phyloP scores from a whole-genome alignment of 1,139 yeast species.

The Suhomyces yuchorum region DNA sequence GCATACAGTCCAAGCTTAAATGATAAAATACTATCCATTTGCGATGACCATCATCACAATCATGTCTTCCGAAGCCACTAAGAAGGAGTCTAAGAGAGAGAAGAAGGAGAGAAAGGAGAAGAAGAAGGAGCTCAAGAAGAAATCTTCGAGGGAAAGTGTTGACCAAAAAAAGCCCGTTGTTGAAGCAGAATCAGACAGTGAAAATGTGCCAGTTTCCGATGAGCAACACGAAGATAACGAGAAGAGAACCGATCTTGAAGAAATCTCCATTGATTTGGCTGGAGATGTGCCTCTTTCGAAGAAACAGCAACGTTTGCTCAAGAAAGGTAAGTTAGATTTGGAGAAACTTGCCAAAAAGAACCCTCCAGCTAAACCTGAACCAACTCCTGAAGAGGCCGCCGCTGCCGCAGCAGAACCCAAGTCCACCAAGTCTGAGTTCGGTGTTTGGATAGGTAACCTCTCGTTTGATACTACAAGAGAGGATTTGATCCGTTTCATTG shows the following conservation, averaged over 20 bases:
- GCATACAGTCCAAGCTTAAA: background rate
- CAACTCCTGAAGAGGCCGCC: slow-evolving; percentile 31
- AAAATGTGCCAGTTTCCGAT: slow-evolving; percentile 15
- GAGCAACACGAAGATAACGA: background rate
- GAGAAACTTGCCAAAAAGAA: slow-evolving; percentile 57
- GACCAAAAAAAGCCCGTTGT: slow-evolving; percentile 8
- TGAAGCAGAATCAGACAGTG: slow-evolving; percentile 20
- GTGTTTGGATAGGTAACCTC: slow-evolving; percentile 94
- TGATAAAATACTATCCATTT: background rate
- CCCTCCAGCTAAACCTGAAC: slow-evolving; percentile 46
- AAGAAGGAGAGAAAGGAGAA: slow-evolving; percentile 28
- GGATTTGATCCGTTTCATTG: slow-evolving; percentile 66
- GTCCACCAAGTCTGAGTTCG: slow-evolving; percentile 54
- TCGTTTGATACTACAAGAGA: slow-evolving; percentile 83
- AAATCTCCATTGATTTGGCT: slow-evolving; percentile 77
- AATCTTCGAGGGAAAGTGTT: slow-evolving; percentile 18
- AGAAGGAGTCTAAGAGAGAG: slow-evolving; percentile 30
- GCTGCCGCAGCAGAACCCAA: slow-evolving; percentile 27
- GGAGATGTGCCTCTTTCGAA: slow-evolving; percentile 85
- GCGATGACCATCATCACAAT: slow-evolving; percentile 9
- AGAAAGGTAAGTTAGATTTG: slow-evolving; percentile 71
- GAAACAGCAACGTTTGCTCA: slow-evolving; percentile 84
- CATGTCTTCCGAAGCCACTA: slow-evolving; percentile 7
- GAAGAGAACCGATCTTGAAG: slow-evolving; percentile 35
- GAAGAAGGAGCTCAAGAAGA: slow-evolving; percentile 28